Conservation (phyloP, 208 protist species). For the Leishmania amazonensis region DNA sequence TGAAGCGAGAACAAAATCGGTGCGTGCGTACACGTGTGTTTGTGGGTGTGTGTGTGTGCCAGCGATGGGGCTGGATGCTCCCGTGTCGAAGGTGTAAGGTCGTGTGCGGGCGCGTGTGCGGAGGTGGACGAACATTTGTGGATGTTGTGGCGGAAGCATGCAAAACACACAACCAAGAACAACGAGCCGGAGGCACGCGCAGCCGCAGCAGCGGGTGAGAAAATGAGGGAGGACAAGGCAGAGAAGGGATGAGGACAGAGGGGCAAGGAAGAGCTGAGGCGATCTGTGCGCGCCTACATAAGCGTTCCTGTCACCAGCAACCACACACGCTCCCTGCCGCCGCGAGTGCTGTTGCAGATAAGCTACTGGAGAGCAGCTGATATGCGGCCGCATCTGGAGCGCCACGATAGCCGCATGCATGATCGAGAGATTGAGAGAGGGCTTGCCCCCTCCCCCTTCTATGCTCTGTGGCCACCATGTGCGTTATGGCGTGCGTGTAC, state of each 20-base stretch:
- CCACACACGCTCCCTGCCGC: neutral
- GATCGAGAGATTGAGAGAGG: neutral
- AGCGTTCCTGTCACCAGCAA: neutral
- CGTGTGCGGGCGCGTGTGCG: neutral
- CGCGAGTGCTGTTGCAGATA: neutral
- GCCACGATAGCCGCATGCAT: neutral
- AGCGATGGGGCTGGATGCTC: neutral
- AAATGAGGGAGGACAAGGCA: neutral
- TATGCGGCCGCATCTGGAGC: neutral
- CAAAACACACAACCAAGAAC: constrained; percentile 2
- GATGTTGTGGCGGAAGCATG: neutral
- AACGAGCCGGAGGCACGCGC: neutral
- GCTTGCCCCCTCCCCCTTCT: neutral
- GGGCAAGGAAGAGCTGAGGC: neutral
- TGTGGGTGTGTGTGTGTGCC: neutral
- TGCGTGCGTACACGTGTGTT: neutral
- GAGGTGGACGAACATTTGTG: neutral
- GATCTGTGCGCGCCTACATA: neutral
- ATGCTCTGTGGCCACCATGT: neutral
- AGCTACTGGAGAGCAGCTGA: neutral
- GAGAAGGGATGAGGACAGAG: neutral
- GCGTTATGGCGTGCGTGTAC: neutral
- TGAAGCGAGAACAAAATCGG: neutral
- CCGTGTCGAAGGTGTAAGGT: neutral
- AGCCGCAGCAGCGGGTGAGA: neutral